A percentile compares a stretch with the other conserved stretches of the same genome.
Conservation (phyloP, 345 rosid genomes). For the Hibiscus tridactylites region DNA sequence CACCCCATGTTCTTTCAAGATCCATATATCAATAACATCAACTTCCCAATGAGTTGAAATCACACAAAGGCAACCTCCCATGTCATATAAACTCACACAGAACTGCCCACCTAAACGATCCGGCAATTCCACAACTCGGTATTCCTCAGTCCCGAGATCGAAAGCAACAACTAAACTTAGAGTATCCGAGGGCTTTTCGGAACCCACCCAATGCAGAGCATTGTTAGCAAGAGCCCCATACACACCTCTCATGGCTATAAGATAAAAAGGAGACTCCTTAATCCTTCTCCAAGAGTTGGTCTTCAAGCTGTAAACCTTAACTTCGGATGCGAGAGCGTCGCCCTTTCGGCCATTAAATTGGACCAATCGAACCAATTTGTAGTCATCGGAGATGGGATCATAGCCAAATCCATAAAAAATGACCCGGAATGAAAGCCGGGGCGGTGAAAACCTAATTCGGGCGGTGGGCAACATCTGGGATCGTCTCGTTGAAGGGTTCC, state of each 20-base stretch:
- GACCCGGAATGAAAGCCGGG: background rate
- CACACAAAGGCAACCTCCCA: conserved; percentile 23
- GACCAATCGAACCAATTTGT: conserved; percentile 25
- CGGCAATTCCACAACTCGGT: conserved; percentile 19
- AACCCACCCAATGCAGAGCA: conserved; percentile 35
- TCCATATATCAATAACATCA: background rate
- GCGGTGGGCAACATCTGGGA: background rate
- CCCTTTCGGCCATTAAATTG: conserved; percentile 12
- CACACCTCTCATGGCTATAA: conserved; percentile 20
- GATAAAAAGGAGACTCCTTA: conserved; percentile 21
- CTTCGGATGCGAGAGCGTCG: conserved; percentile 18
- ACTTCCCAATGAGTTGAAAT: conserved; percentile 1
- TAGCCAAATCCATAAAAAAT: conserved; percentile 34
- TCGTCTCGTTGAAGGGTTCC: conserved; percentile 29
- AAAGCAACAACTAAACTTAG: conserved; percentile 8
- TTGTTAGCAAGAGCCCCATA: conserved; percentile 27
- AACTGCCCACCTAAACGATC: background rate
- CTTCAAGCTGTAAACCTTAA: conserved; percentile 29
- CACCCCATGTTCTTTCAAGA: background rate
- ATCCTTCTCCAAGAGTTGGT: conserved; percentile 31
- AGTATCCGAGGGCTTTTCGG: conserved; percentile 21
- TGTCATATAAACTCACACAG: conserved; percentile 22
- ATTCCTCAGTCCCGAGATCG: background rate
- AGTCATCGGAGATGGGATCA: conserved; percentile 25
- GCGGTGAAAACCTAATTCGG: background rate